These are phyloP conservation scores for Cryptococcus maquisensis DNA, from an alignment of 1,284 basidiomycete genomes.

Conservation along the genomic window DNA sequence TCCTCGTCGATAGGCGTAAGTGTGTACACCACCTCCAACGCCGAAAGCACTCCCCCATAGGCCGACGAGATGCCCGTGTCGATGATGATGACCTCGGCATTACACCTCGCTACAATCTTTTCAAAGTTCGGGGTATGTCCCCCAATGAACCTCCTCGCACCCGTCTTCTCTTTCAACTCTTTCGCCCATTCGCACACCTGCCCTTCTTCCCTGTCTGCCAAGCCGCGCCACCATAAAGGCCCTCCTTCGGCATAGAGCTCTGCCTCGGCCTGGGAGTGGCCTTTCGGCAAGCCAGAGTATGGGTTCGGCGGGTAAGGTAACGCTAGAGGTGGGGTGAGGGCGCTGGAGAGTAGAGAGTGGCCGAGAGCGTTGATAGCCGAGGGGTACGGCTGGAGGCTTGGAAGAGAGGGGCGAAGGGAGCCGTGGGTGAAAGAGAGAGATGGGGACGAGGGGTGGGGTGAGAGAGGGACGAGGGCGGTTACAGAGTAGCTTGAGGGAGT, in stretches of 20 bases:
- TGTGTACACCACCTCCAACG: constrained; percentile 76
- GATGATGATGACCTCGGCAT: constrained; percentile 83
- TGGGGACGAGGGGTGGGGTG: constrained; percentile 65
- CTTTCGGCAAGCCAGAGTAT: constrained; percentile 68
- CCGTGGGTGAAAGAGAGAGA: constrained; percentile 78
- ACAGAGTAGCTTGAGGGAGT: constrained; percentile 62
- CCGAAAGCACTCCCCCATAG: constrained; percentile 84
- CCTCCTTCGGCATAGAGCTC: constrained; percentile 71
- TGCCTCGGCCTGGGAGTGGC: constrained; percentile 62
- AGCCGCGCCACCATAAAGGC: constrained; percentile 82
- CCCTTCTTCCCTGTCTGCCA: constrained; percentile 58
- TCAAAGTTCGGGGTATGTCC: constrained; percentile 89
- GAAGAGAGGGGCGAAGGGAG: constrained; percentile 70
- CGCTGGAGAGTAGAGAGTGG: constrained; percentile 60
- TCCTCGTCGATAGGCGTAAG: constrained; percentile 50
- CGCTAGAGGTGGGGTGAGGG: constrained; percentile 56
- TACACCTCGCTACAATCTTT: constrained; percentile 74
- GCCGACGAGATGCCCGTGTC: constrained; percentile 83
- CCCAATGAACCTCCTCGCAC: constrained; percentile 79
- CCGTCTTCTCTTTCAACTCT: constrained; percentile 63
- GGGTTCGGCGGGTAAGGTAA: constrained; percentile 73
- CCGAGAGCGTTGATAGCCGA: constrained; percentile 71
- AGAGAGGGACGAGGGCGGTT: constrained; percentile 71
- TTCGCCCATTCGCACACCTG: constrained; percentile 65
- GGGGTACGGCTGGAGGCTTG: constrained; percentile 70